Evolutionary conservation across 192 early-diverging fungal species (phyloP), one percentile per base, ranked within the genome.

Genomic region (Thamnidium elegans): DNA sequence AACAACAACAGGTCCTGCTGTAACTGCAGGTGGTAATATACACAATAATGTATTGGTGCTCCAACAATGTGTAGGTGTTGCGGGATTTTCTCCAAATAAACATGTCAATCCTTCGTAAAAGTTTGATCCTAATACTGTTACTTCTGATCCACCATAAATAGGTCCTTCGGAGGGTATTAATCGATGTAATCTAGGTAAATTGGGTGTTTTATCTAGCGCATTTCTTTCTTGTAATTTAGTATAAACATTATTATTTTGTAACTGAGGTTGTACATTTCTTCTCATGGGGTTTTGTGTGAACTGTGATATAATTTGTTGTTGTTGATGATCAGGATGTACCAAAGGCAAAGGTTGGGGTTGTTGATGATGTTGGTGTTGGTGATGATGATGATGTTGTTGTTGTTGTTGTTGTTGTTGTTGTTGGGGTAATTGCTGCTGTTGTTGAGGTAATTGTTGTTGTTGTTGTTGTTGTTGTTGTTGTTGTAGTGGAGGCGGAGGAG

Each of bases 121-220:
- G 34, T 85, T 84, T 3, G 78, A 79, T 4, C 92, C 92, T 2
- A 86, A 71, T 11, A 94, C 80, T 20, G 91, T 89, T 3, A 93
- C 77, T 50, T 87, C 89, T 9, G 85, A 71, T 11, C 92, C 92
- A 45, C 92, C 92, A 56, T 81, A 83, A 21, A 91, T 73, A 0
- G 92, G 92, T 3, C 92, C 92, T 68, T 92, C 87, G 15, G 79
- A 77, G 1, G 92, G 92, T 53, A 89, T 86, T 54, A 94, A 64
- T 47, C 88, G 81, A 55, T 78, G 71, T 8, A 73, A 42, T 7
- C 63, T 53, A 7, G 71, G 67, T 36, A 68, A 42, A 39, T 52
- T 60, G 13, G 42, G 36, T 11, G 63, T 39, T 61, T 66, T 61
- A 3, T 71, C 64, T 1, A 42, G 11, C 19, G 51, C 32, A 21